Evolutionary conservation across 768 basidiomycete species (phyloP).

Genomic region (Thelephora aurantiotincta): DNA sequence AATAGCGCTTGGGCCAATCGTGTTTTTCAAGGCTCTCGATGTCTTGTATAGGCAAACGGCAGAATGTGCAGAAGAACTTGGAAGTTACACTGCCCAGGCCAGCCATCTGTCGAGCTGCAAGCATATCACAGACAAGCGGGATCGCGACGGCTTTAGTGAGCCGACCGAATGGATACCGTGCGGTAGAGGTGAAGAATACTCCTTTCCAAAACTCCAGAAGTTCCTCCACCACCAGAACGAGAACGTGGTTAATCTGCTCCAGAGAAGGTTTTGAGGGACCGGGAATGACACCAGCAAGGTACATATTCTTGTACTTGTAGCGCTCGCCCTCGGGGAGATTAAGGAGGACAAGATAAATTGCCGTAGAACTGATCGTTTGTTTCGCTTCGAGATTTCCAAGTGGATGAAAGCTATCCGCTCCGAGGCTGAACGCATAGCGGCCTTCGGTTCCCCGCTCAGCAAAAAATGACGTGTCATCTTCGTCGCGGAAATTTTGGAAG

Average conservation of each 20-base stretch:
- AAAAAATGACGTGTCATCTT: slow-evolving; percentile 14
- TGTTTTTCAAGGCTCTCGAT: slow-evolving; percentile 15
- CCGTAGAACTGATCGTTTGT: slow-evolving; percentile 5
- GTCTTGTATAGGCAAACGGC: slow-evolving; percentile 10
- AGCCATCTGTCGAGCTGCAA: slow-evolving; percentile 15
- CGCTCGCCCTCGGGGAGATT: slow-evolving; percentile 14
- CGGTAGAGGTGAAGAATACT: background rate
- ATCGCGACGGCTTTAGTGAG: slow-evolving; percentile 3
- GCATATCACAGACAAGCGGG: slow-evolving; percentile 10
- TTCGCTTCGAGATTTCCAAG: slow-evolving; percentile 1
- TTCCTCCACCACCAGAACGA: slow-evolving; percentile 8
- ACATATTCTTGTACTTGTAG: slow-evolving; percentile 10
- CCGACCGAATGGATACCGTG: background rate
- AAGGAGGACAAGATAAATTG: slow-evolving; percentile 13
- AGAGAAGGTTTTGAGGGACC: slow-evolving; percentile 10
- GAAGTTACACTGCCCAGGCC: slow-evolving; percentile 11
- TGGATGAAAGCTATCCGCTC: slow-evolving; percentile 8
- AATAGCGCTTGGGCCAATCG: slow-evolving; percentile 11
- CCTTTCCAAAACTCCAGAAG: slow-evolving; percentile 6
- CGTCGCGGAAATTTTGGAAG: slow-evolving; percentile 12
- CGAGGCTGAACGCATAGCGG: slow-evolving; percentile 6
- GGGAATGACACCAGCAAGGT: slow-evolving; percentile 10
- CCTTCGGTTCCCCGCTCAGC: background rate
- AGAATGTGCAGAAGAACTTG: slow-evolving; percentile 17
- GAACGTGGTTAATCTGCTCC: slow-evolving; percentile 2